These are phyloP conservation scores for Agaricus blazei DNA, from an alignment of 768 basidiomycete species.

Conservation along the genomic window DNA sequence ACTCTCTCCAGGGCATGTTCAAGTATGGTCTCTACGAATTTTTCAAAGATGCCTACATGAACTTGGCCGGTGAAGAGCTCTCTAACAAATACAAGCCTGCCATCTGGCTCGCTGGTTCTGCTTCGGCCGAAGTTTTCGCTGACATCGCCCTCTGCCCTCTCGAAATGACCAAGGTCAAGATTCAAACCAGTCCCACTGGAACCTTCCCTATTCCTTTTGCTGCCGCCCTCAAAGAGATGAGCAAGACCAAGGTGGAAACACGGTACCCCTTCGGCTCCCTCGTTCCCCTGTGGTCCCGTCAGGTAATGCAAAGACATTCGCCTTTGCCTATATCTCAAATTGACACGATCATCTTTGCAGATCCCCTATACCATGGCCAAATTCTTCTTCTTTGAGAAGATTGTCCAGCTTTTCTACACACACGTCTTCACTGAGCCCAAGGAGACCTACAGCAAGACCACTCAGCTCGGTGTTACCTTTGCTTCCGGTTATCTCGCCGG, in stretches of 20 bases:
- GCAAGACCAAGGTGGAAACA: slow-evolving; percentile 58
- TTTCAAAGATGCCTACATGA: slow-evolving; percentile 93
- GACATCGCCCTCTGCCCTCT: slow-evolving; percentile 94
- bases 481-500: slow-evolving; percentile 91
- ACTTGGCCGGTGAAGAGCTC: slow-evolving; percentile 81
- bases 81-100: slow-evolving; percentile 77
- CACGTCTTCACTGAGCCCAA: slow-evolving; percentile 80
- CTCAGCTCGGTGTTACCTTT: slow-evolving; percentile 87
- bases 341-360: slow-evolving; percentile 29
- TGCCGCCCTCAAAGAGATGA: slow-evolving; percentile 70
- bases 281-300: slow-evolving; percentile 85
- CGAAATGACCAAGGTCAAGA: slow-evolving; percentile 92
- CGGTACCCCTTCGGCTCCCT: slow-evolving; percentile 84
- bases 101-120: slow-evolving; percentile 93
- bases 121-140: slow-evolving; percentile 93
- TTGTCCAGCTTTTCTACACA: slow-evolving; percentile 83
- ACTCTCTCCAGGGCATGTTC: slow-evolving; percentile 96
- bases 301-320: slow-evolving; percentile 37
- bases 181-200: slow-evolving; percentile 71
- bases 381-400: slow-evolving; percentile 94
- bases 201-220: slow-evolving; percentile 77
- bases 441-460: slow-evolving; percentile 72
- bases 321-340: background rate
- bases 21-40: slow-evolving; percentile 97
- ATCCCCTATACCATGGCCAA: slow-evolving; percentile 99